Percentiles rank a stretch among this genome's conserved stretches.
Conservation (phyloP, 305 asterid species). For the Fraxinus ornus region DNA sequence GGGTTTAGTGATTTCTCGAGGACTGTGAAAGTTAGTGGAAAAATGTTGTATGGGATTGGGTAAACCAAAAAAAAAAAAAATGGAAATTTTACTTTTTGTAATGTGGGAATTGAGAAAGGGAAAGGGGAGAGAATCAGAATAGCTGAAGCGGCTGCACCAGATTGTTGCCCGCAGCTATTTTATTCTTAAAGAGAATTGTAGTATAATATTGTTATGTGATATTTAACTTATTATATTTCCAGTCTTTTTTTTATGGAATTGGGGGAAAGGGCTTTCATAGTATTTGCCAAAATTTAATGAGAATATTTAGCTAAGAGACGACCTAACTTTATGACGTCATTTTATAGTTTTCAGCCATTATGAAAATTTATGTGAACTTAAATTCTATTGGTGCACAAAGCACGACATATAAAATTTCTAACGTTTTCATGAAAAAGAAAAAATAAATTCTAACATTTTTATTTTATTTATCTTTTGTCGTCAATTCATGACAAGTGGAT, state of each 20-base stretch:
- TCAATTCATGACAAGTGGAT: not conserved
- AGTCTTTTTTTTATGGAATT: not conserved
- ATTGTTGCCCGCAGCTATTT: conserved; percentile 51
- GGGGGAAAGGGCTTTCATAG: too few relatives aligned
- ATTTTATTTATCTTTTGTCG: not conserved
- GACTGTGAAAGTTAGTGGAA: not conserved
- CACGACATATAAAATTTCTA: not conserved
- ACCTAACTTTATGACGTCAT: not conserved
- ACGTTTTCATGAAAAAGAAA: too few relatives aligned
- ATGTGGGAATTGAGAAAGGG: not conserved
- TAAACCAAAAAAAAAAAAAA: not conserved
- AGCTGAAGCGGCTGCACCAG: conserved; percentile 55
- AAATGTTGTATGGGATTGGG: not conserved
- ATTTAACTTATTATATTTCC: not conserved
- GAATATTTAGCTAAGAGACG: not conserved
- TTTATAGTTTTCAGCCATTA: not conserved
- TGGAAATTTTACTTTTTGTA: conserved; percentile 24
- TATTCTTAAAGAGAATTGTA: not conserved
- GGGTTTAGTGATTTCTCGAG: conserved; percentile 32
- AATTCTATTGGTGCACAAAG: not conserved
- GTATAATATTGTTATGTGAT: not conserved
- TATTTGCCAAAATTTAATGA: too few relatives aligned
- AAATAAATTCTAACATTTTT: too few relatives aligned
- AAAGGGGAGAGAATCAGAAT: not conserved
- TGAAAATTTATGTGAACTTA: not conserved